Conservation (phyloP, 495 filamentous ascomycete genomes). For the Rhypophila decipiens region DNA sequence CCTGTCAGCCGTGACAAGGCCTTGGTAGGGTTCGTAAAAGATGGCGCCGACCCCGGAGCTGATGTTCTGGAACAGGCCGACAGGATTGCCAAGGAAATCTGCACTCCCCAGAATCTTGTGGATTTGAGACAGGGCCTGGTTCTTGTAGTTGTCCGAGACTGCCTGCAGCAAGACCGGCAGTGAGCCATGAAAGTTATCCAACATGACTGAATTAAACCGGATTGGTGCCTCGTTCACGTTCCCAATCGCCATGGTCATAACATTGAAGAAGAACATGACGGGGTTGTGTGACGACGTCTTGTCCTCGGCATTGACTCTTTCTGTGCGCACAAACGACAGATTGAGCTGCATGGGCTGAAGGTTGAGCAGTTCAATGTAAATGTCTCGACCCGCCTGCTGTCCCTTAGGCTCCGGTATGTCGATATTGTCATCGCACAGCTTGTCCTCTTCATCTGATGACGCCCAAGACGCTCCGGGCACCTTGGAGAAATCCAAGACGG, state of each 20-base stretch:
- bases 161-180: conserved; percentile 75
- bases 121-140: conserved; percentile 90
- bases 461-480: conserved; percentile 90
- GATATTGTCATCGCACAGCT: conserved; percentile 79
- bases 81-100: conserved; percentile 97
- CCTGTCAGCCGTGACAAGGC: conserved; percentile 88
- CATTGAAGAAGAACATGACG: conserved; percentile 96
- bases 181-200: conserved; percentile 93
- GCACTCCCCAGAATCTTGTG: conserved; percentile 95
- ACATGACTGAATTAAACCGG: conserved; percentile 82
- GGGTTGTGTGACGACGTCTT: conserved; percentile 84
- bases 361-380: conserved; percentile 96
- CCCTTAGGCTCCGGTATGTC: conserved; percentile 89
- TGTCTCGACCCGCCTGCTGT: conserved; percentile 76
- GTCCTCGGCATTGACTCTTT: conserved; percentile 93
- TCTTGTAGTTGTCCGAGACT: conserved; percentile 87
- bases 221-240: conserved; percentile 98
- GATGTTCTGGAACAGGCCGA: conserved; percentile 96
- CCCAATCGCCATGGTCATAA: conserved; percentile 97
- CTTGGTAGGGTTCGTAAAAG: conserved; percentile 98
- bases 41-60: conserved; percentile 95
- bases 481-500: conserved; percentile 91
- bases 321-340: conserved; percentile 92
- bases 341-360: conserved; percentile 97
- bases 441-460: conserved; percentile 69